A percentile compares a stretch with the other conserved stretches of the same genome.
Conservation (phyloP, 2,329 filamentous ascomycete genomes). For the Blastomyces silverae region DNA sequence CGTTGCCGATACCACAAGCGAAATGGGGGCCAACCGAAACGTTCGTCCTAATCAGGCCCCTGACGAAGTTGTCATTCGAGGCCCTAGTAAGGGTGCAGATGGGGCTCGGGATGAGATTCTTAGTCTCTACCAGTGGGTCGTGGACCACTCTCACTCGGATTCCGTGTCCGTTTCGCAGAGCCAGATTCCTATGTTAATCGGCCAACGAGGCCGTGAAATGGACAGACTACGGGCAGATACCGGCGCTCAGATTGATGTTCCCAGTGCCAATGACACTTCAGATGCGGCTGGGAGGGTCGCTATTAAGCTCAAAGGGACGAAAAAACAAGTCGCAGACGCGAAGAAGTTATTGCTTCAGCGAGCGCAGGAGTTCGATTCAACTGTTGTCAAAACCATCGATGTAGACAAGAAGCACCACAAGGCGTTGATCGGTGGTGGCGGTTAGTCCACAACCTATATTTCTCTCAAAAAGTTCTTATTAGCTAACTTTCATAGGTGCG, state of each 20-base stretch:
- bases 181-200: slow-evolving; percentile 90
- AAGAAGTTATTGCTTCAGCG: slow-evolving; percentile 87
- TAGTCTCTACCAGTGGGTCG: slow-evolving; percentile 78
- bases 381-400: slow-evolving; percentile 73
- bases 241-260: slow-evolving; percentile 86
- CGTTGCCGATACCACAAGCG: slow-evolving; percentile 61
- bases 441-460: slow-evolving; percentile 49
- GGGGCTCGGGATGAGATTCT: slow-evolving; percentile 86
- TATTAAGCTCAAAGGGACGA: slow-evolving; percentile 87
- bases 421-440: slow-evolving; percentile 78
- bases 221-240: slow-evolving; percentile 79
- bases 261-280: slow-evolving; percentile 64
- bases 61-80: slow-evolving; percentile 86
- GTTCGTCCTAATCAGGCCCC: slow-evolving; percentile 64
- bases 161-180: slow-evolving; percentile 80
- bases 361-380: slow-evolving; percentile 80
- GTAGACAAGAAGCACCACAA: slow-evolving; percentile 94
- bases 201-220: slow-evolving; percentile 81
- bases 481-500: slow-evolving; percentile 55
- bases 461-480: slow-evolving; percentile 4
- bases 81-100: slow-evolving; percentile 87
- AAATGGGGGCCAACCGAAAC: slow-evolving; percentile 54
- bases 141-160: slow-evolving; percentile 76
- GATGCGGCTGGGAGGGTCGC: slow-evolving; percentile 65
- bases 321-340: slow-evolving; percentile 80